Percentiles rank a stretch among this genome's conserved stretches.
These are phyloP conservation scores for Haplographium delicatum DNA, from an alignment of 495 filamentous ascomycete genomes.

Conservation along the genomic window DNA sequence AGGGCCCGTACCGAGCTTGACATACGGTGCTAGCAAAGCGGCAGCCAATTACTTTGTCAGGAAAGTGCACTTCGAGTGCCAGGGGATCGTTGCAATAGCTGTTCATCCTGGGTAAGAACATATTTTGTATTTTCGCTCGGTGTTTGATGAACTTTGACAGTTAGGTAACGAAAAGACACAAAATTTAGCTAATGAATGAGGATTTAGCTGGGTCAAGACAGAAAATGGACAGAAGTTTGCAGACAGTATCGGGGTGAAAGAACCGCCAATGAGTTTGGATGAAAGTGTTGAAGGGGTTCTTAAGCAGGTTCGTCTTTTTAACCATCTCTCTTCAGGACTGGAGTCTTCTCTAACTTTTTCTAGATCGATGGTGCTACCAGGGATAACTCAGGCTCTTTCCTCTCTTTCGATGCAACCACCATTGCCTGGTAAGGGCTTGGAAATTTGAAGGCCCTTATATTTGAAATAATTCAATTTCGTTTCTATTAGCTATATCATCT, in stretches of 20 bases:
- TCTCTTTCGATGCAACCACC: slow-evolving; percentile 13
- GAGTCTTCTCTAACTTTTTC: not conserved
- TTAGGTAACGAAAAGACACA: not conserved
- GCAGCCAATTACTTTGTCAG: slow-evolving; percentile 36
- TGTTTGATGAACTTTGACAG: not conserved
- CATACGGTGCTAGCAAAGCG: slow-evolving; percentile 39
- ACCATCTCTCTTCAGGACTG: not conserved
- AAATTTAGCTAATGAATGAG: not conserved
- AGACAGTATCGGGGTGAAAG: slow-evolving; percentile 27
- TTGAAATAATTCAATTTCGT: not conserved
- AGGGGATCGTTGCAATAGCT: slow-evolving; percentile 28
- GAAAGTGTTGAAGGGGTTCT: slow-evolving; percentile 27
- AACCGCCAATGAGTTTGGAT: slow-evolving; percentile 30
- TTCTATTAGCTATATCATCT: not conserved
- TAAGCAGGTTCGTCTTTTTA: slow-evolving; percentile 26
- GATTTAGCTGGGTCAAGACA: slow-evolving; percentile 39
- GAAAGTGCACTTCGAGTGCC: slow-evolving; percentile 37
- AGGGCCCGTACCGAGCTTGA: slow-evolving; percentile 21
- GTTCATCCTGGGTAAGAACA: slow-evolving; percentile 38
- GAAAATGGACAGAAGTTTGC: slow-evolving; percentile 32
- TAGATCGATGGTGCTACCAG: slow-evolving; percentile 9
- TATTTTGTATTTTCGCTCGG: no score
- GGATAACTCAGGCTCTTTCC: slow-evolving; percentile 14
- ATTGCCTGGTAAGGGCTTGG: slow-evolving; percentile 3
- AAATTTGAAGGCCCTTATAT: not conserved